Conservation (phyloP, 2,329 filamentous ascomycete species). For the Parafenestella ontariensis region DNA sequence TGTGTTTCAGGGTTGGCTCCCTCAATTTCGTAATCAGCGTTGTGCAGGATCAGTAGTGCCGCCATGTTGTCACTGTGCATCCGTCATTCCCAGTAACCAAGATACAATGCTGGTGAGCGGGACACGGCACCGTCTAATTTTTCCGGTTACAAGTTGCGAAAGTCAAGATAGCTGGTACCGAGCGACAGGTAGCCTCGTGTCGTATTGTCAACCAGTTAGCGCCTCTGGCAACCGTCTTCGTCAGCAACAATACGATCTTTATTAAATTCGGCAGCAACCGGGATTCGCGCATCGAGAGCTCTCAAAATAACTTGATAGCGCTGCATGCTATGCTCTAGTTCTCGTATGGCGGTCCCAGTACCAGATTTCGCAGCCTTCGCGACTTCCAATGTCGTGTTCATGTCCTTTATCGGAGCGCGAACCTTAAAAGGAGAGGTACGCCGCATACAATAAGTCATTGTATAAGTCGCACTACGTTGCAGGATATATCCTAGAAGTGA, state of each 20-base stretch:
- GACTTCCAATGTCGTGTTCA: background rate
- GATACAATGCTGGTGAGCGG: constrained; percentile 8
- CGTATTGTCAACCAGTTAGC: constrained; percentile 13
- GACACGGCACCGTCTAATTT: constrained; percentile 17
- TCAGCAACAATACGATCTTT: constrained; percentile 10
- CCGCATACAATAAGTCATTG: too few species aligned
- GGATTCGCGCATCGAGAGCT: constrained; percentile 9
- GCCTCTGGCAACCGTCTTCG: background rate
- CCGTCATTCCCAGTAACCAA: constrained; percentile 10
- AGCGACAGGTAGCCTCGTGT: constrained; percentile 24
- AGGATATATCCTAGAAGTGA: constrained; percentile 28
- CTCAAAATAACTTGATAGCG: constrained; percentile 16
- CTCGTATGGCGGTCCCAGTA: constrained; percentile 2
- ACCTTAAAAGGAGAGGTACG: too few species aligned
- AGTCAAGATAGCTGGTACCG: constrained; percentile 26
- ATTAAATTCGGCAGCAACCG: constrained; percentile 16
- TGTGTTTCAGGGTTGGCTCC: constrained; percentile 20
- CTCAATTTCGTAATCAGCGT: constrained; percentile 19
- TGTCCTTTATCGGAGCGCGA: background rate
- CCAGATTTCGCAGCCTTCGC: constrained; percentile 5
- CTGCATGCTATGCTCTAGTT: constrained; percentile 4
- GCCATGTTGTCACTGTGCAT: constrained; percentile 20
- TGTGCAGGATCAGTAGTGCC: background rate
- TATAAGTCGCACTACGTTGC: constrained; percentile 8
- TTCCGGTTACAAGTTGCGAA: constrained; percentile 19